Percentiles rank a stretch among this genome's conserved stretches.
Conservation (phyloP, 257 asterid genomes). For the Petunia axillaris region DNA sequence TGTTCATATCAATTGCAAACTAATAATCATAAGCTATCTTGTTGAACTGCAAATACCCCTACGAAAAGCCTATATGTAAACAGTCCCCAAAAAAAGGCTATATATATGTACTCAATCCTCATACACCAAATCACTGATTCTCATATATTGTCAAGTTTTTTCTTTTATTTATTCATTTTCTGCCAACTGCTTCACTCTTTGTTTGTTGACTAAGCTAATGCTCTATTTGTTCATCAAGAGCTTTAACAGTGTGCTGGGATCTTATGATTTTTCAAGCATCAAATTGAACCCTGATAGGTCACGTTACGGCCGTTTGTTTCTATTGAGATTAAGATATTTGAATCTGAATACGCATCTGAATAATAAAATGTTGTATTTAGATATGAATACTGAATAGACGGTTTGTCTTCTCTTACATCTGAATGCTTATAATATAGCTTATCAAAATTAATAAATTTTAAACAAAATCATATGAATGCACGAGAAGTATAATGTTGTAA, state of each 20-base stretch:
- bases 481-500: too few species aligned
- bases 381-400: too few species aligned
- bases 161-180: neutral
- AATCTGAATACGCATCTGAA: too few species aligned
- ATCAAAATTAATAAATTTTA: too few species aligned
- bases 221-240: neutral
- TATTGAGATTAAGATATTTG: too few species aligned
- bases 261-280: neutral
- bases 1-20: constrained; percentile 9
- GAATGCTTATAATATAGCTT: too few species aligned
- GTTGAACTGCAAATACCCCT: constrained; percentile 5
- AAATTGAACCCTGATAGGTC: neutral
- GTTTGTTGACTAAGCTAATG: neutral
- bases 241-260: constrained; percentile 1
- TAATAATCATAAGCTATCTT: constrained; percentile 22
- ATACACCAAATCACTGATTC: neutral
- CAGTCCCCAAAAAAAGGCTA: too few species aligned
- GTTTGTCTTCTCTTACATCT: too few species aligned
- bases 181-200: neutral
- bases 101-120: neutral
- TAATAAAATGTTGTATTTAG: too few species aligned
- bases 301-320: too few species aligned
- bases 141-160: neutral
- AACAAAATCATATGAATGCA: too few species aligned
- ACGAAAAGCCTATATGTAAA: neutral